These are phyloP conservation scores for Conringia planisiliqua DNA, from an alignment of 345 rosid species.

Conservation along the genomic window DNA sequence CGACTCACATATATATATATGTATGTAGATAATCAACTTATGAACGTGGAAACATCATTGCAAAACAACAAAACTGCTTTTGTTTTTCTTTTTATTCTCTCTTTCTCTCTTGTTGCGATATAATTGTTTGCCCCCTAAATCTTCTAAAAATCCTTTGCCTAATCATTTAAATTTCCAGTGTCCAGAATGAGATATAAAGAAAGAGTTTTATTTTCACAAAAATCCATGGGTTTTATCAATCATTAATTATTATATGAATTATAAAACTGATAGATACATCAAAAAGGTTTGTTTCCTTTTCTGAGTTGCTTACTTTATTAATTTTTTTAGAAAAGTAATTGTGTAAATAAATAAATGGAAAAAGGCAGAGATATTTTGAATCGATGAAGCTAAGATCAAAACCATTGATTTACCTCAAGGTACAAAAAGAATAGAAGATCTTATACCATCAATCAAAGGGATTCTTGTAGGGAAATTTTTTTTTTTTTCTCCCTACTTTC, in stretches of 20 bases:
- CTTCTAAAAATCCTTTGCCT: constrained; percentile 32
- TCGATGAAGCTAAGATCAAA: background rate
- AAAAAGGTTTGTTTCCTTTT: constrained; percentile 8
- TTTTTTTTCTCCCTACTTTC: background rate
- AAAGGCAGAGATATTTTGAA: constrained; percentile 1
- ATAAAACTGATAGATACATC: constrained; percentile 1
- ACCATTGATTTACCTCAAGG: background rate
- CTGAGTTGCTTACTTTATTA: constrained; percentile 11
- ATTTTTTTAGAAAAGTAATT: background rate
- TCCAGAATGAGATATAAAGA: constrained; percentile 1
- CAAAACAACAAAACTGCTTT: constrained; percentile 32
- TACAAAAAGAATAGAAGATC: constrained; percentile 24
- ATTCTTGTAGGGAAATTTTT: background rate
- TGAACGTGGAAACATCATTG: constrained; percentile 33
- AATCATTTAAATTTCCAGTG: constrained; percentile 34
- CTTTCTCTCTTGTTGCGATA: constrained; percentile 3
- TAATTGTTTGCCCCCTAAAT: constrained; percentile 30
- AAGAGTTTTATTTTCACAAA: constrained; percentile 6
- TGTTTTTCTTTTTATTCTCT: background rate
- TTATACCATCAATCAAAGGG: constrained; percentile 10
- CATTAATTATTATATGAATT: constrained; percentile 3
- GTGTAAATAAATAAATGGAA: background rate
- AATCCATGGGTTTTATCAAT: constrained; percentile 14
- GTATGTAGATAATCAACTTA: background rate
- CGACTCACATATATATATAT: background rate